Evolutionary conservation across 345 rosid species (phyloP), one percentile per base, ranked within the genome.

Genomic region (Acer negundo): DNA sequence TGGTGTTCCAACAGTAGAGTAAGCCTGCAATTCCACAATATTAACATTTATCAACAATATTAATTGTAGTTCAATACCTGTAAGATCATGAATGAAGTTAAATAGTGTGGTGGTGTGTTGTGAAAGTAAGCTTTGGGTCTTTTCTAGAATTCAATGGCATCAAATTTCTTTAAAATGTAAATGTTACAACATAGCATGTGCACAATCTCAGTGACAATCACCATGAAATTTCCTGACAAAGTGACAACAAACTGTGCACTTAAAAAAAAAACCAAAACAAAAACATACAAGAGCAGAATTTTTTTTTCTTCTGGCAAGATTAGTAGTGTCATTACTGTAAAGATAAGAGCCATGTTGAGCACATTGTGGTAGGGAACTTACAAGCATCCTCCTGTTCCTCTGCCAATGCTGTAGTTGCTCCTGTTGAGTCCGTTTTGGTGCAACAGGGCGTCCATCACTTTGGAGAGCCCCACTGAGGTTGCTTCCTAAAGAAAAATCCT

Each of bases 1-100:
- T 69, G 99, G 99, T 19, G 99, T 95, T 78, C 99, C 99, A 80
- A 95, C 98, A 64, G 99, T 95, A 62, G 99, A 95, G 81, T 92
- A 95, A 79, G 99, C 99, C 99, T 96, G 89, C 71, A 86, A 74
- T 15, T 55, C 69, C 51, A 65, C 55, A 70, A 59, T 28, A 77
- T 69, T 74, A 17, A 11, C 78, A 66, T 46, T 44, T 22, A 72
- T 49, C 53, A 61, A 79, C 10, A 75, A 38, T 28, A 56, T 42
- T 42, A 35, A 28, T 76, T 42, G 38, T 73, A 49, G 28, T 19
- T 24, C 47, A 59, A 46, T 15, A 67, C 44, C 73, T 13, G 49
- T 28, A 42, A 77, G 6, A 70, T 46, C 65, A 59, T 20, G 20
- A 1, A 22, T n/a, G 12, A 59, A 59, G 26, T 59, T 59, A 59